Evolutionary conservation across 129 eudicot species (phyloP), one percentile per base, ranked within the genome.

Genomic region (Flaveria ramosissima): DNA sequence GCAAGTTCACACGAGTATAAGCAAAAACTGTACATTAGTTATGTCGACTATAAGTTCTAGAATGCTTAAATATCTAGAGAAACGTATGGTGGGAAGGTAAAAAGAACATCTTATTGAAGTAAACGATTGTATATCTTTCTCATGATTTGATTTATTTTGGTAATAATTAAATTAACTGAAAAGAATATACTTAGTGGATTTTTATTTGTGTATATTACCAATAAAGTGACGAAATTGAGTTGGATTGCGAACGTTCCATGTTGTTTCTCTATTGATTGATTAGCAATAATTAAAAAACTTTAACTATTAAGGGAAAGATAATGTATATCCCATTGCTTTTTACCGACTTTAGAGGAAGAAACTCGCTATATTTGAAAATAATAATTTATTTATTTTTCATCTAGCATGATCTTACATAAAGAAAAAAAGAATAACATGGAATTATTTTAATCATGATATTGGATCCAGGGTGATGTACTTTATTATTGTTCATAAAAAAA

Each of bases 141-240:
- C 70, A 70, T 30, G 71, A 78, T 78, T 56, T 74, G 45, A 59
- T 56, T 60, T 23, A 24, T 42, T 39, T 60, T 23, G 5, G 17
- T 8, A 43, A 45, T 48, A 52, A 48, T 13, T 48, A 48, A 14
- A 48, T 13, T 48, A 17, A 60, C 15, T 61, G 7, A 42, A 24
- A 7, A 47, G 47, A 48, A 20, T 21, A 13, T 55, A 48, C 26
- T 16, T 62, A 75, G 79, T 75, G 79, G 79, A 75, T 71, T 52
- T 78, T 78, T 65, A 71, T 78, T 71, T n/a, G 64, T 46, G 20
- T 50, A 70, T 78, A 27, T 43, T 70, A 61, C 82, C 76, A 71
- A 65, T 71, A 50, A 61, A 79, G 78, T 47, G 36, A 30, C 45
- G 3, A 30, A 65, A 21, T 39, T 42, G 57, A 27, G 57, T 61